Evolutionary conservation across 495 filamentous ascomycete genomes (phyloP), one percentile per base, ranked within the genome.

Genomic region (Penicillium coprophilum): DNA sequence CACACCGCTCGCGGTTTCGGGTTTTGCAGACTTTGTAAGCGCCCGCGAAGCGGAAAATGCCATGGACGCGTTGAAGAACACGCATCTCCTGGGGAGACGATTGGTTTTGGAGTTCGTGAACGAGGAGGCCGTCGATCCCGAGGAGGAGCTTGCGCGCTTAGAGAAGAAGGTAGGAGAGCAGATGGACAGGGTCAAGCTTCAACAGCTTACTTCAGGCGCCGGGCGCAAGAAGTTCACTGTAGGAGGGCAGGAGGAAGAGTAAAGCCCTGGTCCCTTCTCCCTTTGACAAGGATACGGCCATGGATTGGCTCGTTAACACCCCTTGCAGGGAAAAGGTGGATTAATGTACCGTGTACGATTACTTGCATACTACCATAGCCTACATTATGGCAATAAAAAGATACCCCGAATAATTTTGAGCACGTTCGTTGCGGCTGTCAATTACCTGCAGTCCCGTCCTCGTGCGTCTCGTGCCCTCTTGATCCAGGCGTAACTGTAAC

Each of bases 111-210:
- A 96, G 68, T 97, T 90, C 72, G 92, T 91, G 23, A 86, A 85
- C 58, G 86, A 84, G 56, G 92, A 96, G 55, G 80, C 90, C 39
- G 80, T 90, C 56, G 91, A 97, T 78, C 85, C 94, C 15, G 94
- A 99, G 77, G 90, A 92, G 69, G 91, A 96, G 76, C 93, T 99
- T 64, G 86, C 87, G 71, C 90, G 88, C 71, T 96, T 99, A 88
- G 89, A 93, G 71, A 87, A 89, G 80, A 99, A 96, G 80, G 87
- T 92, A 64, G 87, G 89, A 45, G 84, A 85, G 50, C 92, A 97
- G 76, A 80, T 85, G 63, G 87, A 92, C 76, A 91, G 89, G 73
- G 86, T 97, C 64, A 88, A 90, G 64, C 73, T 96, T 70, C 91
- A 93, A 72, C 85, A 87, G 70, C 85, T 97, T 64, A 92, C 87